These are phyloP conservation scores for Blastomyces emzantsi DNA, from an alignment of 2,329 filamentous ascomycete genomes.

Conservation along the genomic window DNA sequence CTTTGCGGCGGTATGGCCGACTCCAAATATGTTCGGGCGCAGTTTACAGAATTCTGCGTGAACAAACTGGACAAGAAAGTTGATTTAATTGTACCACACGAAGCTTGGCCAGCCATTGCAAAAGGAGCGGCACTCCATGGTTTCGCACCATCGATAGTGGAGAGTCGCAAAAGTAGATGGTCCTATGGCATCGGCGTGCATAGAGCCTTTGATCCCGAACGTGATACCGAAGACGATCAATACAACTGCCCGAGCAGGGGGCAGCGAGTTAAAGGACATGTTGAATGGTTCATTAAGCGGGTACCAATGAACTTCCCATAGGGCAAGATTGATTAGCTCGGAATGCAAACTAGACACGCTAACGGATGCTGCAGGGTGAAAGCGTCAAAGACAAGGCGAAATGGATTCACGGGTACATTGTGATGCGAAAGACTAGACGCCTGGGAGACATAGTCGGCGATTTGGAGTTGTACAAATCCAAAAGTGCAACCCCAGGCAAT, in stretches of 20 bases:
- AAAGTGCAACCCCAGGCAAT: constrained; percentile 3
- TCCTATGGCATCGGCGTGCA: constrained; percentile 13
- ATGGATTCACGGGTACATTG: constrained; percentile 12
- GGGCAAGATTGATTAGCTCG: too few species aligned
- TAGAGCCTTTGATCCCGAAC: constrained; percentile 12
- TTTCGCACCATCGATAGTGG: constrained; percentile 5
- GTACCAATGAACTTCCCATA: constrained; percentile 5
- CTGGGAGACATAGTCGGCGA: neutral
- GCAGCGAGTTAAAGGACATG: constrained; percentile 3
- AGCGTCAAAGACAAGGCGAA: constrained; percentile 4
- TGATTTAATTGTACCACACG: constrained; percentile 11
- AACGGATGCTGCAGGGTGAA: constrained; percentile 4
- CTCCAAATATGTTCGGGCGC: constrained; percentile 13
- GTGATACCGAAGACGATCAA: constrained; percentile 12
- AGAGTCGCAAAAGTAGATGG: constrained; percentile 9
- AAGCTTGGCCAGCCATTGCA: constrained; percentile 17
- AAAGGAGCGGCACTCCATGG: constrained; percentile 15
- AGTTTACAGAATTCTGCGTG: constrained; percentile 14
- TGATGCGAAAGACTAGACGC: neutral
- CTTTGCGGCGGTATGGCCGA: constrained; percentile 13
- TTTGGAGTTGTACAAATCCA: constrained; percentile 9
- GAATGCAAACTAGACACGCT: neutral
- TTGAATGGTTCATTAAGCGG: constrained; percentile 14
- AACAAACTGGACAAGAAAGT: constrained; percentile 6
- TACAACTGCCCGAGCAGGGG: constrained; percentile 11